phyloP scores from a whole-genome alignment of 192 early-diverging fungal species.

The Mortierella hygrophila region DNA sequence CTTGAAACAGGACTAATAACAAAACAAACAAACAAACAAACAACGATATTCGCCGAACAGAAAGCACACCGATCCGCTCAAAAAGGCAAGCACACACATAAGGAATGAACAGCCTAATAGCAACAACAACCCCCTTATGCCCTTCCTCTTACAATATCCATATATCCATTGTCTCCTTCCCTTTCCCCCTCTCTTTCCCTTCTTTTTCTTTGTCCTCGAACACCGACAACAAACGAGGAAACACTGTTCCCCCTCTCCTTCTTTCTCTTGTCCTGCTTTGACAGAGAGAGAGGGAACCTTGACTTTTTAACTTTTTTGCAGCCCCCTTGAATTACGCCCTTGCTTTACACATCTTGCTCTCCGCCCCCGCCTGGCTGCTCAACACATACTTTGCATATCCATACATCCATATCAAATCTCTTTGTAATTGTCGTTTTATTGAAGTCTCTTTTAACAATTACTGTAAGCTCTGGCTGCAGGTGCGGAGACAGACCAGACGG shows the following conservation, averaged over 20 bases:
- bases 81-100: background rate
- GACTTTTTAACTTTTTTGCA: background rate
- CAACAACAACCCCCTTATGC: background rate
- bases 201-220: background rate
- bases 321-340: slow-evolving; percentile 4
- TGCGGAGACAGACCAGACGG: background rate
- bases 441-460: background rate
- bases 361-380: background rate
- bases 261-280: background rate
- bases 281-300: background rate
- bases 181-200: background rate
- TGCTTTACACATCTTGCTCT: background rate
- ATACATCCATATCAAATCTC: background rate
- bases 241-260: background rate
- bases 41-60: background rate
- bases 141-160: background rate
- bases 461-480: background rate
- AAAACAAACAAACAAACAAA: background rate
- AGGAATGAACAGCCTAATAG: background rate
- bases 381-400: background rate
- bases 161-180: background rate
- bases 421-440: background rate
- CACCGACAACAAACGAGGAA: too few species aligned
- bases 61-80: background rate
- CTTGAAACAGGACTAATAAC: background rate